Base-by-base conservation (phyloP, 2,329 filamentous ascomycete genomes). In the Diaporthe citriasiana region DNA sequence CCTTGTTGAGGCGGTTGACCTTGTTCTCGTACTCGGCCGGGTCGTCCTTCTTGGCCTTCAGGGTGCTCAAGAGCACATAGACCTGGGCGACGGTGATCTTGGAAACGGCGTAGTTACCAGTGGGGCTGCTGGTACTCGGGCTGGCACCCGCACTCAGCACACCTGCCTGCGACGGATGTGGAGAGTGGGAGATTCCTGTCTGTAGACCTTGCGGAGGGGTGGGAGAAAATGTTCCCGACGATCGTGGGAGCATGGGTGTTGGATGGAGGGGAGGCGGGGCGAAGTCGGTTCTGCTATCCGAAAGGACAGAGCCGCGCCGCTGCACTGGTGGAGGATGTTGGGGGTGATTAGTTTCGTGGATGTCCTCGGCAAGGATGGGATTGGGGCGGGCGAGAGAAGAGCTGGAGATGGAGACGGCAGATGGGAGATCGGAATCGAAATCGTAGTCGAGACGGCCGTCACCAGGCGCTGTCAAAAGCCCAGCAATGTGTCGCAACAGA, bases 11-110 rank as follows among this genome's bases (percentile, higher is more conserved):
- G 87, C 97, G 95, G 80, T 97, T 94, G 81, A 92, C 93, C 86
- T 98, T 95, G 78, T 92, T 89, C 83, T 97, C 95, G 93, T 94
- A 98, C 94, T 97, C 98, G 81, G 91, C 90, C 81, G 93, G 91
- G 82, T 91, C 82, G 80, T 94, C 95, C 85, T 95, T 95, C 83
- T 97, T 96, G 86, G 98, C 95, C 84, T 97, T 98, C 82, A 98
- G 93, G 45, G 95, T 95, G 85, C 95, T 97, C 78, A 99, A 89
- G 73, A 99, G 90, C 77, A 99, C 92, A 85, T 97, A 97, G 78
- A 98, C 92, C 87, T 99, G 97, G 77, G 97, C 95, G 80, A 98
- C 93, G 79, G 97, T 95, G 83, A 99, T 97, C 86, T 97, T 98
- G 76, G 93, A 93, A 79, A 98, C 89, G 81, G 92, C 93, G 81